Base-by-base conservation (phyloP, 495 filamentous ascomycete species). In the Lepraria neglecta region DNA sequence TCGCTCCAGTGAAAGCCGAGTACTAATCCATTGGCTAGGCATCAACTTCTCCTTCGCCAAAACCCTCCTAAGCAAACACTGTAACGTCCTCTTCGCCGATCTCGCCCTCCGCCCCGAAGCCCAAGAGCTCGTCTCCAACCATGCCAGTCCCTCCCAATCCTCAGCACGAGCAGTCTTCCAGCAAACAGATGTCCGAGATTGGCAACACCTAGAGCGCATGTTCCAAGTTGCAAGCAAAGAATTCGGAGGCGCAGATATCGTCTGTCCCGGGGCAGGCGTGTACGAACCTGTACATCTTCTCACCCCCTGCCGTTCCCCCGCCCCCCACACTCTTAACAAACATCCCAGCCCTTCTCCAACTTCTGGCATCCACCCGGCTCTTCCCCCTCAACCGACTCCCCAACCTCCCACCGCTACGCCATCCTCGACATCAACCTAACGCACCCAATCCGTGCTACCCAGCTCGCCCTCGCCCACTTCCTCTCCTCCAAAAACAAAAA, bases 181-280 rank as follows among this genome's bases (percentile, higher is more conserved):
- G 52, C 70, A 80, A 62, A 87, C 84, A 1, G 79, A 89, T 64
- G 86, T 89, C 1, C 77, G 69, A 2, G 71, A 80, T 24, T 89
- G 86, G 86, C 51, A 65, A 6, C 75, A 87, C 28, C 77, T 89
- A 3, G 74, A 80, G 50, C 67, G 70, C 15, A 80, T 86, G 74
- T 86, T 89, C 58, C 71, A 78, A 21, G 73, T 76, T 1, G 80
- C 79, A 0, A 72, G 77, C 53, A 67, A 68, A 59, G 77, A 80
- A 50, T 87, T 89, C 61, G 80, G 79, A 12, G 76, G 76, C 19
- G 68, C 82, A 10, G 85, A 88, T 64, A 82, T 89, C 58, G 83
- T 88, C 47, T 84, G 82, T 65, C 84, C 85, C 5, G 85, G 86
- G 11, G 86, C 86, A n/a, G 86, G 86, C 14, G 72, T 88, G 58